Conservation (phyloP, 1,284 basidiomycete species). For the Irpex sp. region DNA sequence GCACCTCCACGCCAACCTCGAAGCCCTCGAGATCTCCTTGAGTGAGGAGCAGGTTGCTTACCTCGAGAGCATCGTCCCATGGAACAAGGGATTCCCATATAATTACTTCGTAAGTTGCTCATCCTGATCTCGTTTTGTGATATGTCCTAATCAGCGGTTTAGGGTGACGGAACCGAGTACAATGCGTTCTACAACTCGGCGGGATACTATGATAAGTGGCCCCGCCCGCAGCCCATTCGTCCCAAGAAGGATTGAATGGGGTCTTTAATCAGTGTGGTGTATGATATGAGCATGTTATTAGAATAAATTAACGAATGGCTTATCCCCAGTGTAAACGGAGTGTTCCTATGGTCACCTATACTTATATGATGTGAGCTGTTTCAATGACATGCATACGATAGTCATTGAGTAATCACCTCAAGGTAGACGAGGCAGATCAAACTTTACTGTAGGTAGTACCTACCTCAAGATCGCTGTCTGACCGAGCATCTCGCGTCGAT, state of each 20-base stretch:
- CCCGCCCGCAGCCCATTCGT: slow-evolving; percentile 12
- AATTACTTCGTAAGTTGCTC: neutral
- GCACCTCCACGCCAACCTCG: slow-evolving; percentile 18
- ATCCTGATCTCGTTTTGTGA: neutral
- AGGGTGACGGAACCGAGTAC: slow-evolving; percentile 18
- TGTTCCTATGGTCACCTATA: neutral
- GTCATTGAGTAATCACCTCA: too few species aligned
- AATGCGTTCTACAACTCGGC: slow-evolving; percentile 8
- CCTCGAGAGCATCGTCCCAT: slow-evolving; percentile 14
- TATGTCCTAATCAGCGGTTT: neutral
- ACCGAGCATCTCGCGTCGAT: too few species aligned
- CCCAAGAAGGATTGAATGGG: slow-evolving; percentile 2
- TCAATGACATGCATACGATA: too few species aligned
- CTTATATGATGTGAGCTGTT: too few species aligned
- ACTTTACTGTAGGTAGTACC: too few species aligned
- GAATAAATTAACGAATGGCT: too few species aligned
- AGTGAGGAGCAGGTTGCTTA: slow-evolving; percentile 16
- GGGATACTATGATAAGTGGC: slow-evolving; percentile 17
- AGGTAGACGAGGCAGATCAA: too few species aligned
- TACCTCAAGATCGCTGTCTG: too few species aligned
- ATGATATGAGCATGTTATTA: slow-evolving; percentile 11
- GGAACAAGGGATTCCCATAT: slow-evolving; percentile 19
- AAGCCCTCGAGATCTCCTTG: slow-evolving; percentile 19
- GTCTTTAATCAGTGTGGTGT: too few species aligned
- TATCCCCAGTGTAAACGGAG: neutral